These are phyloP conservation scores for Sphaerulina populicola DNA, from an alignment of 2,329 filamentous ascomycete genomes.

Conservation along the genomic window DNA sequence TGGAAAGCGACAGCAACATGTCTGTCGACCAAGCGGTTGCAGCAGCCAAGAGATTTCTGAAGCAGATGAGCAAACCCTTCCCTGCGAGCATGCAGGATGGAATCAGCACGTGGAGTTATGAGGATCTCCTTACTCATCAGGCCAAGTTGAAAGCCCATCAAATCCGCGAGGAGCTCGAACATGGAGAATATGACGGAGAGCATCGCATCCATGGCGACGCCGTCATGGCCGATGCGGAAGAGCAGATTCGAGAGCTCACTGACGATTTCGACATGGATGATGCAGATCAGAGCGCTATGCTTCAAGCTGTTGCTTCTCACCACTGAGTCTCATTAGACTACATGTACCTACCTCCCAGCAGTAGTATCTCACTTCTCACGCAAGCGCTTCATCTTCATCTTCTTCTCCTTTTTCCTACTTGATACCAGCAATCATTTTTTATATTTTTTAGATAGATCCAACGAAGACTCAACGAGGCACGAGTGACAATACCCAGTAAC, in stretches of 20 bases:
- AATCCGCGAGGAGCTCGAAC: slow-evolving; percentile 52
- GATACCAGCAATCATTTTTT: no score
- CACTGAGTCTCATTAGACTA: neutral
- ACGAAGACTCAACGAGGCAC: no score
- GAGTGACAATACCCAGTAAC: no score
- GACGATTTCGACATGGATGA: slow-evolving; percentile 33
- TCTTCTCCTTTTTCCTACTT: no score
- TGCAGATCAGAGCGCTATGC: slow-evolving; percentile 21
- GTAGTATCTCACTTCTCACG: no score
- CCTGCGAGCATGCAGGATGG: slow-evolving; percentile 75
- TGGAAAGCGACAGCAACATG: slow-evolving; percentile 78
- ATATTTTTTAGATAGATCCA: no score
- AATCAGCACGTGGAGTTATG: slow-evolving; percentile 81
- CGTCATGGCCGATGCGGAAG: slow-evolving; percentile 29
- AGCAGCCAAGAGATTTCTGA: slow-evolving; percentile 78
- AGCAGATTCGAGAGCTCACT: slow-evolving; percentile 29
- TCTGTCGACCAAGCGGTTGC: slow-evolving; percentile 94
- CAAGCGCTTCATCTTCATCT: no score
- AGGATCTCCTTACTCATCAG: slow-evolving; percentile 70
- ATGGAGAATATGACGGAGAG: slow-evolving; percentile 43
- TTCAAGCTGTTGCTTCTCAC: slow-evolving; percentile 1
- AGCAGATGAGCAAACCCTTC: slow-evolving; percentile 88
- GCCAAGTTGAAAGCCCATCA: slow-evolving; percentile 62
- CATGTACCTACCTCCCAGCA: no score
- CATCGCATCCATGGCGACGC: slow-evolving; percentile 26